Percentiles rank a stretch among this genome's conserved stretches.
Conservation (phyloP, 2,329 filamentous ascomycete species). For the Aaosphaeria pasadenensis region DNA sequence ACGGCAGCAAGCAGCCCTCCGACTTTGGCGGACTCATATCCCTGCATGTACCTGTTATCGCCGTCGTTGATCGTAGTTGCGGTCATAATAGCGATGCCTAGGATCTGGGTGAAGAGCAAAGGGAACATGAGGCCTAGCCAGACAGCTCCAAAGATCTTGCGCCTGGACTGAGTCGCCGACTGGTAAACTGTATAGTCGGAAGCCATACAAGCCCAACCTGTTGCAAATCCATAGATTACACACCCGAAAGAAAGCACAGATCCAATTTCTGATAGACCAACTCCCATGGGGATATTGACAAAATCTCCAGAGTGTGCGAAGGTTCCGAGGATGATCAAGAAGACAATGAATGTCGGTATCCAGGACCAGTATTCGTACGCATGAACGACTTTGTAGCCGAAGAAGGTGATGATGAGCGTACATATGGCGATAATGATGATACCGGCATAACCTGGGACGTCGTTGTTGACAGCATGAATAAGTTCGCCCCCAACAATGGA, state of each 20-base stretch:
- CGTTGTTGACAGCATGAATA: slow-evolving; percentile 67
- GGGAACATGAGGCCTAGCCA: slow-evolving; percentile 68
- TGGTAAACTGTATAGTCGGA: slow-evolving; percentile 82
- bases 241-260: slow-evolving; percentile 63
- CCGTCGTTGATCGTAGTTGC: slow-evolving; percentile 56
- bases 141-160: slow-evolving; percentile 66
- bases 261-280: slow-evolving; percentile 60
- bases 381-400: slow-evolving; percentile 75
- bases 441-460: slow-evolving; percentile 70
- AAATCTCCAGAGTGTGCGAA: slow-evolving; percentile 68
- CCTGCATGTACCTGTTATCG: slow-evolving; percentile 53
- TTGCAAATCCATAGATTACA: slow-evolving; percentile 65
- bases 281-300: slow-evolving; percentile 57
- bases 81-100: slow-evolving; percentile 68
- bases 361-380: slow-evolving; percentile 72
- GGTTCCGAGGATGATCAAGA: slow-evolving; percentile 66
- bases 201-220: slow-evolving; percentile 72
- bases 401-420: slow-evolving; percentile 68
- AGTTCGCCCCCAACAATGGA: slow-evolving; percentile 77
- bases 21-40: slow-evolving; percentile 57
- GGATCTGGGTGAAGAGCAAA: slow-evolving; percentile 70
- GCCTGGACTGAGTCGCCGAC: slow-evolving; percentile 57
- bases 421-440: slow-evolving; percentile 70
- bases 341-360: slow-evolving; percentile 71
- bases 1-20: slow-evolving; percentile 67